phyloP scores from a whole-genome alignment of 2,329 filamentous ascomycete genomes.

The Plectosphaerella plurivora region DNA sequence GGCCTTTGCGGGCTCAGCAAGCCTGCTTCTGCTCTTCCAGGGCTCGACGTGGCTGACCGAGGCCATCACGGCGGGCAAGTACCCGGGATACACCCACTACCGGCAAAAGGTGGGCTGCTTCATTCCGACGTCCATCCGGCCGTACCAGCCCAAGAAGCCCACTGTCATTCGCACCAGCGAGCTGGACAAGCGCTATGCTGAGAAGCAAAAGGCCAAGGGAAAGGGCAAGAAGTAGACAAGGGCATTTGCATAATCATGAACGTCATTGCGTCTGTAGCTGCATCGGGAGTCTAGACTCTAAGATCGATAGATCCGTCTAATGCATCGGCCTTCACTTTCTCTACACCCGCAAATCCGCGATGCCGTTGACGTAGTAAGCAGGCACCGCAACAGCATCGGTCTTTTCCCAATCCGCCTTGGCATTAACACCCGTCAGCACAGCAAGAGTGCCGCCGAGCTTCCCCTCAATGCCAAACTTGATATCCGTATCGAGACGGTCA shows the following conservation, averaged over 20 bases:
- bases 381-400: conserved; percentile 67
- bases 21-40: conserved; percentile 79
- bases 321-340: neutral
- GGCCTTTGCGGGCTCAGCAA: conserved; percentile 65
- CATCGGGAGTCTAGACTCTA: no score
- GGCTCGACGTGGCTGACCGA: conserved; percentile 88
- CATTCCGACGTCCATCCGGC: conserved; percentile 54
- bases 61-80: conserved; percentile 73
- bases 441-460: conserved; percentile 86
- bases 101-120: conserved; percentile 81
- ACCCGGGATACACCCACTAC: conserved; percentile 82
- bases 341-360: conserved; percentile 62
- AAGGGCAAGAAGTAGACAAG: conserved; percentile 7
- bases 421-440: conserved; percentile 84
- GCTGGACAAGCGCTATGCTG: conserved; percentile 37
- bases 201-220: conserved; percentile 30
- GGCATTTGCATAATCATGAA: no score
- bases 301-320: neutral
- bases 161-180: conserved; percentile 49
- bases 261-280: no score
- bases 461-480: conserved; percentile 89
- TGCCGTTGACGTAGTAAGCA: conserved; percentile 75
- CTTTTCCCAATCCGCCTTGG: conserved; percentile 77
- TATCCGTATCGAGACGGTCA: conserved; percentile 91
- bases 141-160: conserved; percentile 36